A percentile compares a stretch with the other conserved stretches of the same genome.
These are phyloP conservation scores for Kalanchoe fedtschenkoi DNA, from an alignment of 164 flowering plant species.

Conservation along the genomic window DNA sequence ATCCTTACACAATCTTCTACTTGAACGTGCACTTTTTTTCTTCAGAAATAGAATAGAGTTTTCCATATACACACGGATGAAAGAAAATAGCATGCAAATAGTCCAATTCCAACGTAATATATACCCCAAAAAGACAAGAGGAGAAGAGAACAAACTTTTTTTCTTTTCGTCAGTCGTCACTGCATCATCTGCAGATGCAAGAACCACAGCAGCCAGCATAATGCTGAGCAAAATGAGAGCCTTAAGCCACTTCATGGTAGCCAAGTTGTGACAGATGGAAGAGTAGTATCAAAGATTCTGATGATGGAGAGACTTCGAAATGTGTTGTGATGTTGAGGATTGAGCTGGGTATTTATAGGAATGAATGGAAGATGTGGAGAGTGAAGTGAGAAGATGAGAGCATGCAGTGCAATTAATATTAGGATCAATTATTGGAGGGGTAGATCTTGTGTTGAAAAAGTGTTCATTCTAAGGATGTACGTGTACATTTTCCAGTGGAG, in stretches of 20 bases:
- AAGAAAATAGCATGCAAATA: too few relatives aligned
- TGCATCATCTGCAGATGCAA: background rate
- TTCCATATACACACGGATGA: too few relatives aligned
- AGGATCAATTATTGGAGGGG: background rate
- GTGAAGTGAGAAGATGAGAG: background rate
- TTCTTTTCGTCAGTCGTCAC: background rate
- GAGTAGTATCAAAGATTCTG: background rate
- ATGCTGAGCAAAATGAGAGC: constrained; percentile 3
- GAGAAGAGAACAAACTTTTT: background rate
- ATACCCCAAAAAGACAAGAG: background rate
- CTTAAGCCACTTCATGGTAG: constrained; percentile 1
- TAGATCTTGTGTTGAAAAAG: too few relatives aligned
- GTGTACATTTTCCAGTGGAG: too few relatives aligned
- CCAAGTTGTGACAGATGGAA: background rate
- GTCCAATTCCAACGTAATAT: background rate
- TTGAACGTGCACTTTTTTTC: too few relatives aligned
- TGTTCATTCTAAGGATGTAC: too few relatives aligned
- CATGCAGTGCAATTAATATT: constrained; percentile 1
- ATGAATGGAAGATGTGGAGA: background rate
- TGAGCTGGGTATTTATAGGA: constrained; percentile 2
- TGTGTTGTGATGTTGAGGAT: background rate
- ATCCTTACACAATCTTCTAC: too few relatives aligned
- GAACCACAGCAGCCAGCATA: background rate
- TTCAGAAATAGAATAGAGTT: too few relatives aligned
- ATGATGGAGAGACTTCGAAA: background rate